Evolutionary conservation across 2,329 filamentous ascomycete genomes (phyloP).

Genomic region (Xylaria multiplex): DNA sequence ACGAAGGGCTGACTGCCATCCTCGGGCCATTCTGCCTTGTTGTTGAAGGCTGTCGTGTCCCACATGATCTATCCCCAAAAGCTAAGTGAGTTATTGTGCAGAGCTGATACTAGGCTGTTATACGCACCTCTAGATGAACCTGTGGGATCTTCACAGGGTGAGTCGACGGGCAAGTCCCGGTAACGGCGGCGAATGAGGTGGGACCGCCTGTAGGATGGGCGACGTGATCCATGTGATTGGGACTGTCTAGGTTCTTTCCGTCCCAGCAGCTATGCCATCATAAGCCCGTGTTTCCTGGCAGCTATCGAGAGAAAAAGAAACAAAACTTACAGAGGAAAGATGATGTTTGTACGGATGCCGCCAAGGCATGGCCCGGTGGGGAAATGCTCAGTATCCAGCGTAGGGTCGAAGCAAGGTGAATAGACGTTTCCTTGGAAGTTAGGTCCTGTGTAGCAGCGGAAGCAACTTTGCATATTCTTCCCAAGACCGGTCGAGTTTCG

Average conservation of each 20-base stretch:
- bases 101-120: not conserved
- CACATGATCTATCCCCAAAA: conserved; percentile 32
- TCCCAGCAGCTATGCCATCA: conserved; percentile 58
- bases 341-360: conserved; percentile 35
- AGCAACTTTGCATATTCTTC: conserved; percentile 51
- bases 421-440: conserved; percentile 55
- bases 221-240: conserved; percentile 53
- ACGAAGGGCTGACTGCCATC: conserved; percentile 42
- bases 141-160: conserved; percentile 38
- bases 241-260: conserved; percentile 58
- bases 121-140: conserved; percentile 32
- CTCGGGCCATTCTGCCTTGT: conserved; percentile 34
- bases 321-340: conserved; percentile 33
- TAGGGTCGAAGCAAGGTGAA: conserved; percentile 53
- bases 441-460: conserved; percentile 53
- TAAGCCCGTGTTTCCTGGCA: not conserved
- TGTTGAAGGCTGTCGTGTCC: conserved; percentile 38
- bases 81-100: not conserved
- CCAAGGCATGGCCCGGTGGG: conserved; percentile 39
- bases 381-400: conserved; percentile 56
- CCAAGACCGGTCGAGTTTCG: conserved; percentile 44
- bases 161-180: conserved; percentile 32
- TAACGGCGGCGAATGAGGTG: conserved; percentile 33
- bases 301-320: not conserved
- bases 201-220: conserved; percentile 29